phyloP scores from a whole-genome alignment of 2,329 filamentous ascomycete genomes.

The Aspergillus spinulosporus region DNA sequence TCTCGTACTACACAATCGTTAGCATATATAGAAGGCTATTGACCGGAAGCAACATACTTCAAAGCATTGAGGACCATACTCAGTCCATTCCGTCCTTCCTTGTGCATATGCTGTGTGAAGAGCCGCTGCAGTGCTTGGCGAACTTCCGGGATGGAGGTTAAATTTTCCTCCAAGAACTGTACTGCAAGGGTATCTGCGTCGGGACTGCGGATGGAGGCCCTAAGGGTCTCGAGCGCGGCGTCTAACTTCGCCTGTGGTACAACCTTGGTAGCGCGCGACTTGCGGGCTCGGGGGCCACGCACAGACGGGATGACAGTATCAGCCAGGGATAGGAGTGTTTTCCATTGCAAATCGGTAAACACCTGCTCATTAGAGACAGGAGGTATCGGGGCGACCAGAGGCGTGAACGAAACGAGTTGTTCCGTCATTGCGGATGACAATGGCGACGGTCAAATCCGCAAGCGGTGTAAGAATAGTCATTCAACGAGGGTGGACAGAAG shows the following conservation, averaged over 20 bases:
- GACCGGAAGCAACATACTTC: constrained; percentile 43
- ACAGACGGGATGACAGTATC: constrained; percentile 60
- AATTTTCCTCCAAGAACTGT: constrained; percentile 51
- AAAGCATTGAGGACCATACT: constrained; percentile 54
- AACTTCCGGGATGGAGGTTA: constrained; percentile 52
- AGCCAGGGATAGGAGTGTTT: constrained; percentile 57
- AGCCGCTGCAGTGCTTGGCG: constrained; percentile 50
- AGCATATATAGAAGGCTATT: not conserved
- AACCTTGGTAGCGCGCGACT: constrained; percentile 38
- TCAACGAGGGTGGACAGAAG: constrained; percentile 1
- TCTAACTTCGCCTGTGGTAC: constrained; percentile 46
- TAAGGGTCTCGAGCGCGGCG: constrained; percentile 34
- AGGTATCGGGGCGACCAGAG: constrained; percentile 48
- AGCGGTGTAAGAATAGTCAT: constrained; percentile 1
- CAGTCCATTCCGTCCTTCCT: constrained; percentile 52
- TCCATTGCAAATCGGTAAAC: constrained; percentile 59
- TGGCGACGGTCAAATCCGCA: not conserved
- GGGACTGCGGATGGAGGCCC: constrained; percentile 29
- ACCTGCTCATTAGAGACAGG: constrained; percentile 50
- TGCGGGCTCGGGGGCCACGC: constrained; percentile 39
- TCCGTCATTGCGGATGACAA: constrained; percentile 23
- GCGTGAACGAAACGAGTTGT: constrained; percentile 27
- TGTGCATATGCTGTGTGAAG: constrained; percentile 51
- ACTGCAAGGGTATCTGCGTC: constrained; percentile 41
- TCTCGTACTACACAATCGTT: constrained; percentile 46